Evolutionary conservation across 345 rosid species (phyloP).

Genomic region (Kandelia obovata): DNA sequence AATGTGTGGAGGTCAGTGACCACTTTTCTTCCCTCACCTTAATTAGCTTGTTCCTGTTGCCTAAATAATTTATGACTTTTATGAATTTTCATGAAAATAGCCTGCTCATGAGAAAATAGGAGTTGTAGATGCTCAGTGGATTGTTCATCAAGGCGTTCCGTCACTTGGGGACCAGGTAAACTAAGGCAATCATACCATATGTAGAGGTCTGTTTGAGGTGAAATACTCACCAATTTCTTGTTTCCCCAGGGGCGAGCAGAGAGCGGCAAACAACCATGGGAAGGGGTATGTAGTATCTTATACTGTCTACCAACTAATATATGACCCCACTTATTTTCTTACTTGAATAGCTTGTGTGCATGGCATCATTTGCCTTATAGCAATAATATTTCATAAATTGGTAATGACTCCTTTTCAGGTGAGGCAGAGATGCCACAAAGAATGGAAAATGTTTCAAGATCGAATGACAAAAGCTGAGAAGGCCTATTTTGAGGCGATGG

Average conservation of each 20-base stretch:
- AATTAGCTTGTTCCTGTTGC: background rate
- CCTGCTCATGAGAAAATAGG: slow-evolving; percentile 67
- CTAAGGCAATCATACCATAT: background rate
- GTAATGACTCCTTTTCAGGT: slow-evolving; percentile 40
- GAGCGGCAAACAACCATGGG: slow-evolving; percentile 54
- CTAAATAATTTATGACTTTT: background rate
- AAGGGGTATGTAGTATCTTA: slow-evolving; percentile 45
- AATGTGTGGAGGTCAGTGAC: slow-evolving; percentile 55
- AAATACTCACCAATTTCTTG: slow-evolving; percentile 6
- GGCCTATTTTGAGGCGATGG: slow-evolving; percentile 45
- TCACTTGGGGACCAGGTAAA: slow-evolving; percentile 69
- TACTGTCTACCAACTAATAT: background rate
- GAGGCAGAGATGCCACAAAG: slow-evolving; percentile 75
- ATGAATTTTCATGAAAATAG: slow-evolving; percentile 27
- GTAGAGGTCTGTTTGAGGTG: background rate
- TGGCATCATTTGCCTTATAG: background rate
- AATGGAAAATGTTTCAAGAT: slow-evolving; percentile 78
- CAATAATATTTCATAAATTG: background rate
- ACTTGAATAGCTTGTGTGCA: background rate
- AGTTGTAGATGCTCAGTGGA: slow-evolving; percentile 73
- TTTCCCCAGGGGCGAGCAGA: slow-evolving; percentile 42
- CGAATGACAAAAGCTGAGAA: slow-evolving; percentile 59
- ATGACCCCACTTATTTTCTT: background rate
- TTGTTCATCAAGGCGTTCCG: slow-evolving; percentile 63
- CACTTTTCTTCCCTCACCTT: slow-evolving; percentile 10